A percentile compares a stretch with the other conserved stretches of the same genome.
Conservation (phyloP, 345 rosid species). For the Sapria himalayana region DNA sequence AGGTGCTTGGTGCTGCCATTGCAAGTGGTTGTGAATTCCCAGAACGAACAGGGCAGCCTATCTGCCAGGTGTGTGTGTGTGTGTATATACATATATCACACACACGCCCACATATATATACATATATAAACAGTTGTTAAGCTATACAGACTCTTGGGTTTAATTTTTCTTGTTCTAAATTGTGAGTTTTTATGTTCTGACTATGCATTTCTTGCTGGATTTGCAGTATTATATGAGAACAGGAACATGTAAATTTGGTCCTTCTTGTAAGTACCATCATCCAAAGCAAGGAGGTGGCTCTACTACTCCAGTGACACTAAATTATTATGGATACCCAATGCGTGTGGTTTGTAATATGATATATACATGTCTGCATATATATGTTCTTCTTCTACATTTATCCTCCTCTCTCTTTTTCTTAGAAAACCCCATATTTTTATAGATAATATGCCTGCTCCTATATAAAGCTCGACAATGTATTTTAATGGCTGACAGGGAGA, state of each 20-base stretch:
- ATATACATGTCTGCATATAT: no score
- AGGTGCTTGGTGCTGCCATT: constrained; percentile 41
- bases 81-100: no score
- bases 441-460: no score
- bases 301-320: constrained; percentile 25
- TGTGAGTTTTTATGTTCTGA: constrained; percentile 1
- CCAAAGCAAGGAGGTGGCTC: constrained; percentile 61
- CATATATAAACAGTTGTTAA: no score
- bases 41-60: constrained; percentile 54
- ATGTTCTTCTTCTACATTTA: constrained; percentile 1
- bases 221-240: constrained; percentile 72
- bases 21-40: constrained; percentile 44
- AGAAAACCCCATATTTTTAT: no score
- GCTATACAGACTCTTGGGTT: no score
- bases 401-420: no score
- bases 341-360: constrained; percentile 89
- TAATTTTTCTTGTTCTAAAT: constrained; percentile 1
- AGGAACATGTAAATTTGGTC: constrained; percentile 81
- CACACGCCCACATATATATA: no score
- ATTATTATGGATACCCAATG: constrained; percentile 56
- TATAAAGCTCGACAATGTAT: no score
- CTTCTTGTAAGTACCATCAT: constrained; percentile 86
- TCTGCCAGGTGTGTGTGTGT: constrained; percentile 95
- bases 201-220: constrained; percentile 4
- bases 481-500: constrained; percentile 41